A percentile compares a stretch with the other conserved stretches of the same genome.
Evolutionary conservation across 2,329 filamentous ascomycete genomes (phyloP).

Genomic region (Aureobasidium mangrovei): DNA sequence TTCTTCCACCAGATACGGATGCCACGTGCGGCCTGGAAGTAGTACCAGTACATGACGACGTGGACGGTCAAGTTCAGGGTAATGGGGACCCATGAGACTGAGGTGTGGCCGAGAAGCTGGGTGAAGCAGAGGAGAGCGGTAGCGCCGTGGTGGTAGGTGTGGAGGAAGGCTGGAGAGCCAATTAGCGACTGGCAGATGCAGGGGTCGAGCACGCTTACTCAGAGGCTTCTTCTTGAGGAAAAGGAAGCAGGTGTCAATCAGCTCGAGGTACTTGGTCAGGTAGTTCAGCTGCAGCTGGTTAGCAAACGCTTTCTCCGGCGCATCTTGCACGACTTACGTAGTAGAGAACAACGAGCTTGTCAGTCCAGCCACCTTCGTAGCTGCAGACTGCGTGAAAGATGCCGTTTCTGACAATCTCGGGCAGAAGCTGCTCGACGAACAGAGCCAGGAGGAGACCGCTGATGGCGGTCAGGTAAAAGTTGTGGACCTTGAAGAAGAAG

Average conservation of each 20-base stretch:
- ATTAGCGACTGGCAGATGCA: neutral
- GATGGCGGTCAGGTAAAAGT: conserved; percentile 84
- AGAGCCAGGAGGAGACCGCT: conserved; percentile 71
- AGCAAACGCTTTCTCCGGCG: neutral
- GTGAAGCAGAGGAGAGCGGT: conserved; percentile 97
- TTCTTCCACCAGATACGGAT: conserved; percentile 99
- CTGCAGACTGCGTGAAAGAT: conserved; percentile 86
- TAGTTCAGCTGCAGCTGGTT: conserved; percentile 70
- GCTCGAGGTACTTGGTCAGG: conserved; percentile 93
- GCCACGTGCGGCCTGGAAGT: conserved; percentile 96
- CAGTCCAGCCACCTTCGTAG: conserved; percentile 78
- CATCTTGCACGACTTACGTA: conserved; percentile 61
- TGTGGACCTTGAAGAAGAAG: conserved; percentile 87
- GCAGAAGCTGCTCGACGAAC: conserved; percentile 84
- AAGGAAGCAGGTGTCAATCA: conserved; percentile 91
- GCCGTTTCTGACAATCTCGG: conserved; percentile 69
- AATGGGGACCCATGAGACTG: conserved; percentile 93
- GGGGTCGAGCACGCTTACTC: conserved; percentile 44
- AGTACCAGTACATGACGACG: conserved; percentile 99
- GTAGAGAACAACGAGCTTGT: conserved; percentile 87
- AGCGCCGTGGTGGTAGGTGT: conserved; percentile 97
- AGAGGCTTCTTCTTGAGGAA: conserved; percentile 99
- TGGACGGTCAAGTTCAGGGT: conserved; percentile 87
- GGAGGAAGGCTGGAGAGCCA: conserved; percentile 62
- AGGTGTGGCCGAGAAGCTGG: conserved; percentile 83